Percentiles rank a stretch among this genome's conserved stretches.
These are phyloP conservation scores for Hericium rajendrae DNA, from an alignment of 768 basidiomycete genomes.

Conservation along the genomic window DNA sequence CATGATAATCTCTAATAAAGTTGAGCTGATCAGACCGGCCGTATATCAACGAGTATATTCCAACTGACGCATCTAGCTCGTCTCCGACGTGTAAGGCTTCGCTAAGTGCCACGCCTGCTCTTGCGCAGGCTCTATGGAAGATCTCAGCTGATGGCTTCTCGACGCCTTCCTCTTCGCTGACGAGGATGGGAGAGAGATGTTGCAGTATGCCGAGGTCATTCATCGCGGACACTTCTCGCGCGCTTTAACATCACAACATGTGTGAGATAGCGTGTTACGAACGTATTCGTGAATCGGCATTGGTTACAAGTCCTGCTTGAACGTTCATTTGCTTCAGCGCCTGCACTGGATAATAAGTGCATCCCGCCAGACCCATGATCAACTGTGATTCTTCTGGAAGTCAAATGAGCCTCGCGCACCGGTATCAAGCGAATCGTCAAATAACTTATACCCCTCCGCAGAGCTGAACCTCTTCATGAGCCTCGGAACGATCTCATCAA, in stretches of 20 bases:
- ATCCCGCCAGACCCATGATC: too few relatives aligned
- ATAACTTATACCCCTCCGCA: constrained; percentile 55
- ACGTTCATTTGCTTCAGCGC: constrained; percentile 36
- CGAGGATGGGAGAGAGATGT: constrained; percentile 43
- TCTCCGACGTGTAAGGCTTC: constrained; percentile 69
- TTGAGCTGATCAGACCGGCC: not conserved
- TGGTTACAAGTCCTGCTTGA: constrained; percentile 55
- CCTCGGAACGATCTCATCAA: constrained; percentile 45
- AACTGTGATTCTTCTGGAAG: too few relatives aligned
- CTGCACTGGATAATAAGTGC: constrained; percentile 26
- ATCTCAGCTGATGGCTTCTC: constrained; percentile 62
- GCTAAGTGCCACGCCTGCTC: constrained; percentile 22
- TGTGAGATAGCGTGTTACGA: constrained; percentile 15
- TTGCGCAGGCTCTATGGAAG: constrained; percentile 37
- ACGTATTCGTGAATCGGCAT: constrained; percentile 68
- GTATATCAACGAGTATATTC: not conserved
- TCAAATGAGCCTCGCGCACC: constrained; percentile 22
- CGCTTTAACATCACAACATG: not conserved
- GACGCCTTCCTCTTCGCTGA: constrained; percentile 60
- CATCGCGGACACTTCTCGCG: constrained; percentile 25
- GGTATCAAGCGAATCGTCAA: constrained; percentile 39
- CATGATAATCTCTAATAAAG: constrained; percentile 50
- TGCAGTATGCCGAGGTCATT: constrained; percentile 46
- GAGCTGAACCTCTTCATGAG: constrained; percentile 67
- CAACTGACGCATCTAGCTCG: constrained; percentile 37